Conservation (phyloP, 1,284 basidiomycete species). For the Coniferiporia sulphurascens region DNA sequence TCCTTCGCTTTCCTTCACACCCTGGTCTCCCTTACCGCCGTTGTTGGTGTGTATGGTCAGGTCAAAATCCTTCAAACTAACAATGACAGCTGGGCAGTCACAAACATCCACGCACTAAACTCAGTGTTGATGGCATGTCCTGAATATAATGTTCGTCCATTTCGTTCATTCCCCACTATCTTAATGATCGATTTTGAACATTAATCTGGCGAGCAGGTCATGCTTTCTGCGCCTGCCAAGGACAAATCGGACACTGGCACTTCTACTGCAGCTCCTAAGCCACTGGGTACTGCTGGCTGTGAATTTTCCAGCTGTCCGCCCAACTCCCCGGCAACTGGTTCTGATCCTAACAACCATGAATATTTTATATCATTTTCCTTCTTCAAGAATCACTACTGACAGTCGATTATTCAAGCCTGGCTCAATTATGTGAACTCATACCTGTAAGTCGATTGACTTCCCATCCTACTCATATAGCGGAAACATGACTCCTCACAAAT, state of each 20-base stretch:
- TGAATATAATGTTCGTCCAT: conserved; percentile 37
- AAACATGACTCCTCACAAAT: not conserved
- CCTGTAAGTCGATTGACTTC: conserved; percentile 6
- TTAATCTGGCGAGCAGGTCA: conserved; percentile 19
- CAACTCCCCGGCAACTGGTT: conserved; percentile 41
- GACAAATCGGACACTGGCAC: conserved; percentile 25
- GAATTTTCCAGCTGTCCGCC: conserved; percentile 39
- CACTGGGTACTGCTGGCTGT: conserved; percentile 31
- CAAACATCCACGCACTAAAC: conserved; percentile 43
- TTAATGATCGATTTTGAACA: too few relatives aligned
- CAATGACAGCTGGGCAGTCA: conserved; percentile 50
- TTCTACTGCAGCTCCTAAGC: conserved; percentile 24
- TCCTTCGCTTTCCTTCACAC: not conserved
- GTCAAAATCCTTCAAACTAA: conserved; percentile 34
- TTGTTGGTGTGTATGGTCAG: not conserved
- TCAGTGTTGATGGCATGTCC: conserved; percentile 35
- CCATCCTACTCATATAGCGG: not conserved
- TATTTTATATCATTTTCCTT: conserved; percentile 6
- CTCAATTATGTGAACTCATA: conserved; percentile 20
- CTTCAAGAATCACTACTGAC: not conserved
- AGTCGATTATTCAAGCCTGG: not conserved
- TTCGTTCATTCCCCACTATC: too few relatives aligned
- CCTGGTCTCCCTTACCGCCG: not conserved
- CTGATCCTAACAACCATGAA: conserved; percentile 39
- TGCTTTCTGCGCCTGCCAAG: conserved; percentile 23